Conservation (phyloP, 495 filamentous ascomycete species). For the Trichoderma parareesei region DNA sequence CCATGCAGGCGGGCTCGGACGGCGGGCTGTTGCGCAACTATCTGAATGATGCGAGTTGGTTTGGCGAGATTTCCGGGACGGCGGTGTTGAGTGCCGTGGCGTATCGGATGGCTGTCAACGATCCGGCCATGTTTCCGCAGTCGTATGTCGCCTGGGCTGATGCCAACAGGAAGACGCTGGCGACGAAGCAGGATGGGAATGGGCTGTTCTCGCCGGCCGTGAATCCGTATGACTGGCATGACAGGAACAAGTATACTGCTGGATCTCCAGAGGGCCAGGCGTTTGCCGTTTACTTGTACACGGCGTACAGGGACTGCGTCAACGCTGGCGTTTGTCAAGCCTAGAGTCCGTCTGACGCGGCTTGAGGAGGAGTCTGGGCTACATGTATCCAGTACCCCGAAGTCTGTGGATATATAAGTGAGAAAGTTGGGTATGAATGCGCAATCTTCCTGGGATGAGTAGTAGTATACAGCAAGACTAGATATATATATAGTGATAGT, state of each 20-base stretch:
- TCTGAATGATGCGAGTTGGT: conserved; percentile 40
- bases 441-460: too few species aligned
- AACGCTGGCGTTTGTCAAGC: neutral
- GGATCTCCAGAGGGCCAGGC: conserved; percentile 41
- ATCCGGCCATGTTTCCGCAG: conserved; percentile 28
- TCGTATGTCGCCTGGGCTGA: conserved; percentile 38
- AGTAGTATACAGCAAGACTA: too few species aligned
- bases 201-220: conserved; percentile 39
- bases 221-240: conserved; percentile 40
- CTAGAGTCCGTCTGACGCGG: neutral
- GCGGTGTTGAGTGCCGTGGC: conserved; percentile 34
- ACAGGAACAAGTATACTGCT: conserved; percentile 22
- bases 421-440: too few species aligned
- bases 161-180: conserved; percentile 31
- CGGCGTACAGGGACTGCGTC: neutral
- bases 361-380: neutral
- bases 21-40: conserved; percentile 42
- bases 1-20: conserved; percentile 34
- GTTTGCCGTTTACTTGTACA: conserved; percentile 27
- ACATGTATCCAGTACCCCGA: too few species aligned
- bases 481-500: too few species aligned
- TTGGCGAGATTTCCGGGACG: conserved; percentile 45
- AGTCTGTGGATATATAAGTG: too few species aligned
- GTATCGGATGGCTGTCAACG: conserved; percentile 39
- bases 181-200: conserved; percentile 23